Base-by-base conservation (phyloP, 2,329 filamentous ascomycete genomes). In the Monosporascus sp. region DNA sequence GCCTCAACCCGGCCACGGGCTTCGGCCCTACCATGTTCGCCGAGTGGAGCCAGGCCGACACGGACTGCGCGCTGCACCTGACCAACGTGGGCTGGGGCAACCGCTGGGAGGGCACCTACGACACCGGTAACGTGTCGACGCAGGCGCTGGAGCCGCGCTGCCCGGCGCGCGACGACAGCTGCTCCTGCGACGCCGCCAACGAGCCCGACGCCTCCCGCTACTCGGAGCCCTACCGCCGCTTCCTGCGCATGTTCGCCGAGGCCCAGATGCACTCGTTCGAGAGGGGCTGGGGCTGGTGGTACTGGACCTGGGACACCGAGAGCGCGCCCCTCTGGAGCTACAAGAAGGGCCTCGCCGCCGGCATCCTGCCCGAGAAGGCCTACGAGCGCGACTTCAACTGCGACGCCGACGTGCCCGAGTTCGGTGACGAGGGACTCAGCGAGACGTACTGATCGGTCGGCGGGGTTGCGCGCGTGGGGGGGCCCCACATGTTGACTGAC, bases 221-320 rank as follows among this genome's bases (percentile, higher is more conserved):
- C 31, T 35, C 31, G 0, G 72, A 75, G 18, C 67, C 73, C 4
- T 97, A 92, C 76, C 84, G 80, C 38, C 75, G 76, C 54, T 97
- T 93, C 72, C 76, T 99, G 57, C 81, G 83, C 59, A 89, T 89
- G 72, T 97, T 97, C 72, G 94, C 94, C 6, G 87, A 96, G 72
- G 94, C 92, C 51, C 94, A 99, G 75, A 99, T 99, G 90, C 80
- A 87, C 62, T 89, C 86, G 54, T 99, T 97, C 66, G 93, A 97
- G 71, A 85, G 87, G 58, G 90, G 89, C 6, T 94, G 89, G 87
- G 94, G 94, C 48, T 99, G 94, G 94, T 97, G 96, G 74, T 99
- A 99, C 74, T 99, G 94, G 94, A 97, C 92, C 36, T 96, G 94
- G 93, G 83, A 91, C 72, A 96, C 93, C 31, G 93, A 97, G 76